Base-by-base conservation (phyloP, 2,329 filamentous ascomycete species). In the Xylariaceae sp. region DNA sequence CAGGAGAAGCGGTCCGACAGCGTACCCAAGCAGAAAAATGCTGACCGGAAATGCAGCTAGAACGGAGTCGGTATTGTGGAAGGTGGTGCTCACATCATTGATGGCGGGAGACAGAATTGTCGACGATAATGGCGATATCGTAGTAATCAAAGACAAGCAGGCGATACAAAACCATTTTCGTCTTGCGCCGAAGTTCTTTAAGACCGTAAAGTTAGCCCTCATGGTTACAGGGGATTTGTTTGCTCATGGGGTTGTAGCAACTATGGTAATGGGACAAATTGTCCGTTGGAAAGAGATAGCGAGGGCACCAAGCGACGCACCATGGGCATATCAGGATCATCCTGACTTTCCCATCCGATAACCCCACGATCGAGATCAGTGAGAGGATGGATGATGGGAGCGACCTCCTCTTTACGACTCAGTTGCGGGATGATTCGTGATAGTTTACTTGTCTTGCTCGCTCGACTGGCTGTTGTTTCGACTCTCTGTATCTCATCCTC, bases 121-220 rank as follows among this genome's bases (percentile, higher is more conserved):
- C 6, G 82, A 85, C 0, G 82, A 80, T 22, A 86, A 79, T 0
- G 83, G 82, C 0, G 82, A 84, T 60, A 86, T 78, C 55, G 86
- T 78, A 9, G 82, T 85, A 61, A 85, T 85, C 53, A 71, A 68
- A 0, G 81, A 75, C 17, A 86, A 74, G 15, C 81, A 73, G 42
- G 73, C 64, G 6, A 79, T 75, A 33, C 79, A 74, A 15, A 75
- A 63, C 81, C 82, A 85, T 68, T 85, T 85, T 57, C 74, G 77
- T 15, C 64, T 62, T 6, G 57, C 60, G 2, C 74, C 55, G 68
- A 84, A 83, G 63, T 85, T 84, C 57, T 27, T 27, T 4, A 27
- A 27, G 22, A 27, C 7, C 22, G 4, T 27, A 27, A 27, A 27
- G 22, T 27, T 27, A 27, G 22, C 22, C 4, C 22, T 27, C 22